phyloP scores from a whole-genome alignment of 768 basidiomycete genomes.

The Phanerodontia chrysosporium region DNA sequence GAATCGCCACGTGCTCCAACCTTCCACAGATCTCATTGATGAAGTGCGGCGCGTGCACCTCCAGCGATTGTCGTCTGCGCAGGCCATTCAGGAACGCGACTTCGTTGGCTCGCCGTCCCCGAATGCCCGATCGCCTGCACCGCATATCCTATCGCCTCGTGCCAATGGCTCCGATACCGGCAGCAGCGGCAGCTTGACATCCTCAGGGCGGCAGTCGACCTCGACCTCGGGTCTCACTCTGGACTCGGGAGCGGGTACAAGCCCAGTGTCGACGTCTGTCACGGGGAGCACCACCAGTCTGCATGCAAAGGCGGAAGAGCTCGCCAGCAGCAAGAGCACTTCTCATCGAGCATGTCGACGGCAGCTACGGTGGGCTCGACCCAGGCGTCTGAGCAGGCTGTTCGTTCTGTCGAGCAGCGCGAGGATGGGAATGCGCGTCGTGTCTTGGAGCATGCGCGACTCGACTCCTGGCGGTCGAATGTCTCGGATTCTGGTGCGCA shows the following conservation, averaged over 20 bases:
- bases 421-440: neutral
- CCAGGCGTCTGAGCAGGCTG: neutral
- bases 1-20: neutral
- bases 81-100: neutral
- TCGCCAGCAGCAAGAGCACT: neutral
- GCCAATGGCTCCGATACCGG: neutral
- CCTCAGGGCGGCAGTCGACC: conserved; percentile 3
- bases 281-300: conserved; percentile 17
- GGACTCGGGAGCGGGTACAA: neutral
- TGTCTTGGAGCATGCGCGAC: conserved; percentile 4
- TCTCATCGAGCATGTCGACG: neutral
- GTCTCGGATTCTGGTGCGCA: conserved; percentile 9
- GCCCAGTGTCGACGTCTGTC: neutral
- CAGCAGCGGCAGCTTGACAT: neutral
- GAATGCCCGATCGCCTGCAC: neutral
- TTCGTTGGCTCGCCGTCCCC: neutral
- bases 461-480: conserved; percentile 23
- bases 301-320: neutral
- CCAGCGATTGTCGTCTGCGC: conserved; percentile 7
- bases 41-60: conserved; percentile 19
- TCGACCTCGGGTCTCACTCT: neutral
- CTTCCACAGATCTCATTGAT: conserved; percentile 19
- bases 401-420: neutral
- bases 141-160: neutral
- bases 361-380: neutral